These are phyloP conservation scores for Solanum microdontum DNA, from an alignment of 257 asterid species.

Conservation along the genomic window DNA sequence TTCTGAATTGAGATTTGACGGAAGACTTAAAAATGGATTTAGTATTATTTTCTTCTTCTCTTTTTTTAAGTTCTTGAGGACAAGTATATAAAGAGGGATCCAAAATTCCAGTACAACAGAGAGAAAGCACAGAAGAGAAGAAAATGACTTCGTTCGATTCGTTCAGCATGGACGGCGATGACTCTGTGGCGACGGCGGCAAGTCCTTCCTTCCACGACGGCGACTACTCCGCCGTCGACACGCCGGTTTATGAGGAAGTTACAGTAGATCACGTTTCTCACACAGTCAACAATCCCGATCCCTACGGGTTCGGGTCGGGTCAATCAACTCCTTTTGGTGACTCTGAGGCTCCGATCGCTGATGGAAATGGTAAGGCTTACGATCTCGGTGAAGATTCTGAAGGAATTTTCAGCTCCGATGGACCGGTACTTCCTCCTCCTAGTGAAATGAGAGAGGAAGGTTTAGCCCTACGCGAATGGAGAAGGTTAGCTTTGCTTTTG, in stretches of 20 bases:
- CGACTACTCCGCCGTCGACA: neutral
- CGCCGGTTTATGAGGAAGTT: neutral
- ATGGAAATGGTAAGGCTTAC: slow-evolving; percentile 8
- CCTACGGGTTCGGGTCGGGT: neutral
- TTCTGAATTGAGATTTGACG: neutral
- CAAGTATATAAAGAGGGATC: neutral
- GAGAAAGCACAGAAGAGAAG: neutral
- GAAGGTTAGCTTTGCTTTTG: slow-evolving; percentile 30
- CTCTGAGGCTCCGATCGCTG: neutral
- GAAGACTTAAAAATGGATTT: too few relatives aligned
- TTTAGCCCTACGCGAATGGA: slow-evolving; percentile 78
- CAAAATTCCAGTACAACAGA: neutral
- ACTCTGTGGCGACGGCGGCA: neutral
- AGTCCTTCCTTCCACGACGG: neutral
- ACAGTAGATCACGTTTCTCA: neutral
- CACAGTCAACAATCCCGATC: neutral
- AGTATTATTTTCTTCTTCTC: neutral
- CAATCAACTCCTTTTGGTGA: neutral
- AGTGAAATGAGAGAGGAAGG: slow-evolving; percentile 78
- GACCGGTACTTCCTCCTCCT: slow-evolving; percentile 79
- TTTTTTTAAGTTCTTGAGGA: neutral
- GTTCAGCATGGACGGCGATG: neutral
- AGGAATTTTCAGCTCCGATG: slow-evolving; percentile 70
- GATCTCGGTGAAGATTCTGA: slow-evolving; percentile 36
- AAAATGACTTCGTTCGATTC: neutral